A percentile compares a stretch with the other conserved stretches of the same genome.
Evolutionary conservation across 805 yeast species (phyloP).

Genomic region (Candida silvicultrix): DNA sequence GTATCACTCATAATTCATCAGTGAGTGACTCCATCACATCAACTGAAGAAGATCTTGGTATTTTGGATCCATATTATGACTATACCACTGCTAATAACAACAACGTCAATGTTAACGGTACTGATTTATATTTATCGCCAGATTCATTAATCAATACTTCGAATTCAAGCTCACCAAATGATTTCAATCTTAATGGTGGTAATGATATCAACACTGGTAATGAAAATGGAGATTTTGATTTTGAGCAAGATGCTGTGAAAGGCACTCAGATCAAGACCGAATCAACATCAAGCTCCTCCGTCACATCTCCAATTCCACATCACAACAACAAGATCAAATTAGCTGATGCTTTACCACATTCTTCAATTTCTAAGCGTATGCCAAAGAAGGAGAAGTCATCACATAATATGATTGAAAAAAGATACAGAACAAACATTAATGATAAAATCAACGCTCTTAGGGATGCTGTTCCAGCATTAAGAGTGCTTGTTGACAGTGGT

Average conservation of each 20-base stretch:
- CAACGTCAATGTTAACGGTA: background rate
- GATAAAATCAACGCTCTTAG: conserved; percentile 58
- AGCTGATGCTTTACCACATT: conserved; percentile 19
- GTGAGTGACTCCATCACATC: background rate
- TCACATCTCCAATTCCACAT: conserved; percentile 7
- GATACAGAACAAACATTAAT: conserved; percentile 65
- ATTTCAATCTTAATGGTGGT: conserved; percentile 3
- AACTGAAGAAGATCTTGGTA: background rate
- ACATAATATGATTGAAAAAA: conserved; percentile 68
- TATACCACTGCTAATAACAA: background rate
- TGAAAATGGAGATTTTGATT: background rate
- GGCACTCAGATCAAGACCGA: conserved; percentile 9
- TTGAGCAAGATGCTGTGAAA: background rate
- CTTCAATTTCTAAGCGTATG: conserved; percentile 16
- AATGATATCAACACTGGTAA: background rate
- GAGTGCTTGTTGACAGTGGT: conserved; percentile 37
- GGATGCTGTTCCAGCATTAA: conserved; percentile 60
- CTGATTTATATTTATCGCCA: conserved; percentile 5
- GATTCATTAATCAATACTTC: conserved; percentile 4
- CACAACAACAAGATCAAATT: conserved; percentile 9
- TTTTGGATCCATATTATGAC: background rate
- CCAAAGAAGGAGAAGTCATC: conserved; percentile 47
- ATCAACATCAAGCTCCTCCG: conserved; percentile 7
- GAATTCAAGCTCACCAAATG: conserved; percentile 2
- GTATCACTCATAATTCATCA: background rate